A percentile compares a stretch with the other conserved stretches of the same genome.
Conservation (phyloP, 2,329 filamentous ascomycete species). For the Xylariomycetidae sp. region DNA sequence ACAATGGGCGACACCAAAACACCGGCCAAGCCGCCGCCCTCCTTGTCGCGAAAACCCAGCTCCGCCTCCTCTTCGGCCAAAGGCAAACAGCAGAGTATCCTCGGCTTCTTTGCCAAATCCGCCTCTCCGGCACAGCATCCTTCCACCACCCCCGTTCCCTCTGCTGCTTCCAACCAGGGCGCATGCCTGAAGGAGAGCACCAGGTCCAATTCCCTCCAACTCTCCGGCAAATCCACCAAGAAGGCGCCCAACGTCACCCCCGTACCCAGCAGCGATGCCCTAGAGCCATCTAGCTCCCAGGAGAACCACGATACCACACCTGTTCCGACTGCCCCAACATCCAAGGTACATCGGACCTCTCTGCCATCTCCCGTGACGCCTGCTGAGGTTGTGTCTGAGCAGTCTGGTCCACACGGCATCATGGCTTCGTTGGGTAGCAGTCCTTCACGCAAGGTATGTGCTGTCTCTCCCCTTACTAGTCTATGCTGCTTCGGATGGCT, state of each 20-base stretch:
- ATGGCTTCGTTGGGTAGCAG: constrained; percentile 52
- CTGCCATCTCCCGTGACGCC: constrained; percentile 34
- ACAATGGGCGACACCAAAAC: constrained; percentile 25
- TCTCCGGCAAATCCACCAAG: too few species aligned
- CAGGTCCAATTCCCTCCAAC: constrained; percentile 38
- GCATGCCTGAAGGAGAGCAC: constrained; percentile 40
- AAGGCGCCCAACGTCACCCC: constrained; percentile 55
- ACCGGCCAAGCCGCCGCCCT: constrained; percentile 33
- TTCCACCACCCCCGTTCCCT: constrained; percentile 19
- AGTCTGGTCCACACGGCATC: constrained; percentile 36
- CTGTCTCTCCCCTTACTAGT: background rate
- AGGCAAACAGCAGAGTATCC: constrained; percentile 67
- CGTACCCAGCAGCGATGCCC: constrained; percentile 72
- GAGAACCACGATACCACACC: constrained; percentile 55
- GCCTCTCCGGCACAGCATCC: constrained; percentile 25
- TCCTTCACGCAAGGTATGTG: constrained; percentile 69
- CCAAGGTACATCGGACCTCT: constrained; percentile 48
- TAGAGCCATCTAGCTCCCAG: constrained; percentile 62
- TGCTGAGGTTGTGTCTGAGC: constrained; percentile 35
- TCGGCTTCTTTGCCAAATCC: constrained; percentile 73
- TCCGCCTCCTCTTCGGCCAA: constrained; percentile 39
- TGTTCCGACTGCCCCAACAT: constrained; percentile 14
- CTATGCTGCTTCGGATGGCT: background rate
- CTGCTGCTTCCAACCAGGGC: constrained; percentile 18
- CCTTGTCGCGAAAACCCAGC: constrained; percentile 38